A percentile compares a stretch with the other conserved stretches of the same genome.
phyloP scores from a whole-genome alignment of 176 grass and related monocot genomes.

The Pharus latifolius region DNA sequence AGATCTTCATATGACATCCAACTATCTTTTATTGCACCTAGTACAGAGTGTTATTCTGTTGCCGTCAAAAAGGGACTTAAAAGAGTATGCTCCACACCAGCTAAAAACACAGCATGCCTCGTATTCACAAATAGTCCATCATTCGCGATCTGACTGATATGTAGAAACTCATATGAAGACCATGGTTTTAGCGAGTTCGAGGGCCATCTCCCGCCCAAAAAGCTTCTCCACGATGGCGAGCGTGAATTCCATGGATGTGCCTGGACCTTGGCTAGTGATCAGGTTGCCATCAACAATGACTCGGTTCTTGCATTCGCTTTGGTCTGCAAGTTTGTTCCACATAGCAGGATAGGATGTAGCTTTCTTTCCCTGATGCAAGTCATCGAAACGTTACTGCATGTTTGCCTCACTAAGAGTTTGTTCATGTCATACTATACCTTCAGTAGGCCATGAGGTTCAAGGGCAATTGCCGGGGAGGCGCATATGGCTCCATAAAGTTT shows the following conservation, averaged over 20 bases:
- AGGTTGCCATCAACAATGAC: constrained; percentile 64
- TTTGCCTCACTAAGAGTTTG: not conserved
- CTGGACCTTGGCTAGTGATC: constrained; percentile 74
- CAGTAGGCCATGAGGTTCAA: constrained; percentile 58
- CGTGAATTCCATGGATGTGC: constrained; percentile 58
- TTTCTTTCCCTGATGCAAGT: constrained; percentile 58
- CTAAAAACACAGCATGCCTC: not conserved
- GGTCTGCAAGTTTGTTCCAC: constrained; percentile 56
- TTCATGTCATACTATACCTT: constrained; percentile 29
- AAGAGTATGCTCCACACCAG: not conserved
- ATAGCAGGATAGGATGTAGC: constrained; percentile 55
- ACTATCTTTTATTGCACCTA: constrained; percentile 12
- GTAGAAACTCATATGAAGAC: constrained; percentile 36
- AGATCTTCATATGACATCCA: not conserved
- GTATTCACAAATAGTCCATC: constrained; percentile 17
- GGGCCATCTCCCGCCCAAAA: constrained; percentile 41
- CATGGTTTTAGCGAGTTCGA: constrained; percentile 53
- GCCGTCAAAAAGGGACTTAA: not conserved
- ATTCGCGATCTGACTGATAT: not conserved
- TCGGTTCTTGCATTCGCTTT: constrained; percentile 57
- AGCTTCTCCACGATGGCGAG: constrained; percentile 59
- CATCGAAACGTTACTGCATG: not conserved
- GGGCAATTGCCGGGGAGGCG: constrained; percentile 63
- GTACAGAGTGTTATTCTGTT: not conserved
- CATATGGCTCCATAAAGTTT: constrained; percentile 76